Conservation (phyloP, 1,284 basidiomycete genomes). For the Golubevia sp. region DNA sequence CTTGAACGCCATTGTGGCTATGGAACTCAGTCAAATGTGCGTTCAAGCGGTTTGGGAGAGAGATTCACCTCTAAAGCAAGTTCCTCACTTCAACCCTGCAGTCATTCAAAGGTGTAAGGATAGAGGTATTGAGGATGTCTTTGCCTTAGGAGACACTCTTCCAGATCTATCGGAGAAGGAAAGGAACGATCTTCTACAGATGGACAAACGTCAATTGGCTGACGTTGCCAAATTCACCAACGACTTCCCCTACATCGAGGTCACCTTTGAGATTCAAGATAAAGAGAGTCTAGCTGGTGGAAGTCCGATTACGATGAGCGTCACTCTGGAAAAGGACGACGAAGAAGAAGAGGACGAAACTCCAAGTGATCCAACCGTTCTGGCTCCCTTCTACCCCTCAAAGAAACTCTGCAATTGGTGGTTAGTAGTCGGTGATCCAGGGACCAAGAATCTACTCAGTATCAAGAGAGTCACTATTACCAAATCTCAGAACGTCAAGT, state of each 20-base stretch:
- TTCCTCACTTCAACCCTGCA: constrained; percentile 84
- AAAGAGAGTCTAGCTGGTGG: constrained; percentile 82
- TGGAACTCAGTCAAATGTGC: constrained; percentile 99
- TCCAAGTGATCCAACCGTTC: constrained; percentile 73
- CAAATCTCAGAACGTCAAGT: constrained; percentile 76
- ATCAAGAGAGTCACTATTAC: constrained; percentile 94
- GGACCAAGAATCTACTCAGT: constrained; percentile 75
- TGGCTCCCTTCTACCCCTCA: constrained; percentile 87
- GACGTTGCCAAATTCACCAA: constrained; percentile 75
- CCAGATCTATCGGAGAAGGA: constrained; percentile 43
- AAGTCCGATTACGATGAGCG: constrained; percentile 78
- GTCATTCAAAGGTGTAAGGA: constrained; percentile 79
- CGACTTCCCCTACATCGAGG: constrained; percentile 70
- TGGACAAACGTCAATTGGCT: constrained; percentile 74
- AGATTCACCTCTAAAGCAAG: constrained; percentile 75
- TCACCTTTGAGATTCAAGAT: constrained; percentile 75
- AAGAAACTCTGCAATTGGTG: constrained; percentile 96
- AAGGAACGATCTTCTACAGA: constrained; percentile 75
- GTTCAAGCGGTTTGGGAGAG: constrained; percentile 98
- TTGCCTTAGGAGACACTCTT: constrained; percentile 39
- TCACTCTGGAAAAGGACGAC: constrained; percentile 78
- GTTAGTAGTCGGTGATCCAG: constrained; percentile 85
- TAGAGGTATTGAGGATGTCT: constrained; percentile 50
- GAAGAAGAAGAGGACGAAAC: constrained; percentile 80
- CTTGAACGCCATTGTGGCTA: constrained; percentile 90